Conservation (phyloP, 2,329 filamentous ascomycete genomes). For the Madurella mycetomatis region DNA sequence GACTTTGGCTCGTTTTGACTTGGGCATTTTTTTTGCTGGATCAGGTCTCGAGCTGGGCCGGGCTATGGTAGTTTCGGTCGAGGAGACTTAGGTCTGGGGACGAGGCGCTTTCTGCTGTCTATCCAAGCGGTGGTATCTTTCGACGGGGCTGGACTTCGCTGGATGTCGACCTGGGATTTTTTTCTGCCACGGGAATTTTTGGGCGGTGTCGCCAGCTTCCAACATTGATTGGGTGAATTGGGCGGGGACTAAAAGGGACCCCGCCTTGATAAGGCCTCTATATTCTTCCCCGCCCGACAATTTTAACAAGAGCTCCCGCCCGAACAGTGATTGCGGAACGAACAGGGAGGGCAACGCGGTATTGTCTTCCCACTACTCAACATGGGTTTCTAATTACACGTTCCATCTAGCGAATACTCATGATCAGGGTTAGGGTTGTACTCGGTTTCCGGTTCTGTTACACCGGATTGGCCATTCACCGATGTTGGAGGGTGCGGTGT, state of each 20-base stretch:
- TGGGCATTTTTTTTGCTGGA: constrained; percentile 66
- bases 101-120: too few species aligned
- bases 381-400: too few species aligned
- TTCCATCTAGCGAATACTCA: too few species aligned
- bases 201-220: constrained; percentile 20
- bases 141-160: not conserved
- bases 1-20: constrained; percentile 88
- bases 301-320: not conserved
- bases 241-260: not conserved
- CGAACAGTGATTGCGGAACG: too few species aligned
- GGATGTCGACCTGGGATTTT: constrained; percentile 10
- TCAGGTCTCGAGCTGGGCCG: not conserved
- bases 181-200: constrained; percentile 27
- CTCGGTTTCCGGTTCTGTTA: too few species aligned
- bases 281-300: not conserved
- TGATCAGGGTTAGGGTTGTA: too few species aligned
- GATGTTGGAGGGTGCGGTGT: too few species aligned
- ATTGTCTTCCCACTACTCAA: too few species aligned
- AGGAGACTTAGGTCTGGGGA: too few species aligned
- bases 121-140: too few species aligned
- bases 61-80: not conserved
- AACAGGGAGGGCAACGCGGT: too few species aligned
- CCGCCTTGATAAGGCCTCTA: constrained; percentile 4
- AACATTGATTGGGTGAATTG: constrained; percentile 1
- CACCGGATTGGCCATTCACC: too few species aligned